Percentiles rank a stretch among this genome's conserved stretches.
phyloP scores from a whole-genome alignment of 2,329 filamentous ascomycete genomes.

The Chalara sp. region DNA sequence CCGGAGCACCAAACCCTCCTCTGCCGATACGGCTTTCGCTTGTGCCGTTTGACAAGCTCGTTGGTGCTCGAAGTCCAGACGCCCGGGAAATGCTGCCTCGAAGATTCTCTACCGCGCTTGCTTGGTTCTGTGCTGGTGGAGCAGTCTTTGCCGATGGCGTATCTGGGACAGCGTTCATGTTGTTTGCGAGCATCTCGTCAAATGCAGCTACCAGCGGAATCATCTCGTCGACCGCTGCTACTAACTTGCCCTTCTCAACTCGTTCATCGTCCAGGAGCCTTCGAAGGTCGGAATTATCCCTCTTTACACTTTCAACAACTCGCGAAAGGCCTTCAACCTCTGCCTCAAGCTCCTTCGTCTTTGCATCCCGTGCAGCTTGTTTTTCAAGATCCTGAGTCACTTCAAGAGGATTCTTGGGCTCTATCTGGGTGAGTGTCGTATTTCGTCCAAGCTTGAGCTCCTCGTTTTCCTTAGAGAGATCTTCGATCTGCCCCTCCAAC shows the following conservation, averaged over 20 bases:
- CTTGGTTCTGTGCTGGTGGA: slow-evolving; percentile 1
- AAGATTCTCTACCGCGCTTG: slow-evolving; percentile 36
- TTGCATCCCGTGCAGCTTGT: slow-evolving; percentile 65
- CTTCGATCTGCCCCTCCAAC: slow-evolving; percentile 64
- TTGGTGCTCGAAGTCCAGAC: slow-evolving; percentile 56
- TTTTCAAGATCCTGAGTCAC: slow-evolving; percentile 50
- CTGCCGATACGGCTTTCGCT: slow-evolving; percentile 40
- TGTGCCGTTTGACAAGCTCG: slow-evolving; percentile 30
- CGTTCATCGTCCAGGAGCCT: slow-evolving; percentile 65
- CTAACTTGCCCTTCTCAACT: slow-evolving; percentile 77
- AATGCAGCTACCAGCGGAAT: slow-evolving; percentile 55
- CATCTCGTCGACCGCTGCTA: slow-evolving; percentile 78
- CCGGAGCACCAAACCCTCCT: slow-evolving; percentile 19
- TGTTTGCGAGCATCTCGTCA: slow-evolving; percentile 26
- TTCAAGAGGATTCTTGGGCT: slow-evolving; percentile 37
- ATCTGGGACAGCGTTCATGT: slow-evolving; percentile 16
- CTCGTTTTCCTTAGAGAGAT: slow-evolving; percentile 68
- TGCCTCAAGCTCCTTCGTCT: slow-evolving; percentile 69
- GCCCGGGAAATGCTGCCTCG: slow-evolving; percentile 47
- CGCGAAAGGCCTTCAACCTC: slow-evolving; percentile 67
- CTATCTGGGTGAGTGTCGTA: slow-evolving; percentile 54
- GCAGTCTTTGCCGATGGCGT: slow-evolving; percentile 10
- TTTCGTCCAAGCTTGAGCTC: slow-evolving; percentile 55
- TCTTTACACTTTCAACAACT: slow-evolving; percentile 62
- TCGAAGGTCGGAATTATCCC: slow-evolving; percentile 61